Evolutionary conservation across 257 asterid species (phyloP), one percentile per base, ranked within the genome.

Genomic region (Dorcoceras hygrometricum): DNA sequence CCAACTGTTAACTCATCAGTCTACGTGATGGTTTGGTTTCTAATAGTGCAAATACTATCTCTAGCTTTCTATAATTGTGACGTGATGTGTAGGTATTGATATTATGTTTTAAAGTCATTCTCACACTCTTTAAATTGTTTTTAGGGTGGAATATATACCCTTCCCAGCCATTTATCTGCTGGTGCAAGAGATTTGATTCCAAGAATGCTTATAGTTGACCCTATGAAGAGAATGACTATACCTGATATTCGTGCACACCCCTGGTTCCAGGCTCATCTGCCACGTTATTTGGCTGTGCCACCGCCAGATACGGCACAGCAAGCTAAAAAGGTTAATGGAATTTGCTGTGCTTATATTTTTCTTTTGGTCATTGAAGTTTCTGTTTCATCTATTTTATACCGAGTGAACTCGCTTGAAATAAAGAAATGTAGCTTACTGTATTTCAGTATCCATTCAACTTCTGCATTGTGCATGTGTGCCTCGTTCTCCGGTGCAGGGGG

Each of bases 251-350:
- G 97, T 70, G 79, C 80, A 29, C 99, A 88, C 81, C 87, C 87
- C n/a, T 94, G 99, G 99, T 94, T 94, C 79, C 90, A 83, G 79
- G 89, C 95, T 77, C 99, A 82, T 76, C 79, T 94, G 63, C 97
- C 99, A 14, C 96, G 97, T 66, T 94, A 94, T 77, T 82, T 94
- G 69, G 96, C 99, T 57, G 99, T 94, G 59, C 87, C 97, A 61
- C 97, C 99, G 22, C 99, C 99, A n/a, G 97, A 90, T 79, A 85
- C 97, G 24, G 55, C 74, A 31, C 99, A 86, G 66, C 99, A 94
- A 73, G 99, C 97, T 60, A 90, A 86, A 78, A 94, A 90, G 97
- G 99, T 90, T 29, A 55, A 57, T 59, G 68, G 23, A 34, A 75
- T 63, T 64, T 22, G 4, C 27, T 32, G 20, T 46, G 36, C 31